Conservation (phyloP, 169 alveolate genomes). For the Miamiensis avidus region DNA sequence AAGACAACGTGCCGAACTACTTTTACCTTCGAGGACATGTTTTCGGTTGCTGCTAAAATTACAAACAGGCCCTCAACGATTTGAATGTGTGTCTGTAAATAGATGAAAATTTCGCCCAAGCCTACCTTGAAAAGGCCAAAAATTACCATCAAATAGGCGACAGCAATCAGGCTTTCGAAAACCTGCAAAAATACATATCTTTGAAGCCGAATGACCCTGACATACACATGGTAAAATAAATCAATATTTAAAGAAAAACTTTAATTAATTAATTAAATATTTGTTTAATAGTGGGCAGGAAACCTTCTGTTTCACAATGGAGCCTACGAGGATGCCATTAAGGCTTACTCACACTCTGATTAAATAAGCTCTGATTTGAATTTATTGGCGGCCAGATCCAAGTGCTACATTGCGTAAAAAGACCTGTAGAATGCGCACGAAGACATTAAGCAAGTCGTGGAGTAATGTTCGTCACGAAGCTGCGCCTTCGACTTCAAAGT, state of each 20-base stretch:
- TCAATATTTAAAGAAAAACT: no score
- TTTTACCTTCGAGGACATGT: conserved; percentile 43
- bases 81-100: conserved; percentile 17
- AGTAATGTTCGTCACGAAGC: conserved; percentile 22
- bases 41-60: conserved; percentile 32
- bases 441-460: conserved; percentile 24
- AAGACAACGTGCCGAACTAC: conserved; percentile 45
- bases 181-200: conserved; percentile 32
- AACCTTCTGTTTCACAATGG: conserved; percentile 37
- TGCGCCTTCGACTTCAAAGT: conserved; percentile 30
- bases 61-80: conserved; percentile 37
- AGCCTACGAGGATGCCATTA: conserved; percentile 50
- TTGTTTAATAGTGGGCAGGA: conserved; percentile 31
- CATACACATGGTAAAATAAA: conserved; percentile 6
- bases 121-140: conserved; percentile 41
- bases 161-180: conserved; percentile 29
- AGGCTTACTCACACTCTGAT: conserved; percentile 34
- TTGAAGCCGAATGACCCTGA: conserved; percentile 36
- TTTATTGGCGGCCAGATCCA: conserved; percentile 12
- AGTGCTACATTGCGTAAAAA: conserved; percentile 37
- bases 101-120: conserved; percentile 42
- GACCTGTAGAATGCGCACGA: conserved; percentile 11
- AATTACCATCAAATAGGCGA: conserved; percentile 34
- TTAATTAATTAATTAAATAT: no score
- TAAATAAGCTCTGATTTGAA: conserved; percentile 17